Percentiles rank a stretch among this genome's conserved stretches.
phyloP scores from a whole-genome alignment of 805 yeast genomes.

The Lachancea kluyveri region DNA sequence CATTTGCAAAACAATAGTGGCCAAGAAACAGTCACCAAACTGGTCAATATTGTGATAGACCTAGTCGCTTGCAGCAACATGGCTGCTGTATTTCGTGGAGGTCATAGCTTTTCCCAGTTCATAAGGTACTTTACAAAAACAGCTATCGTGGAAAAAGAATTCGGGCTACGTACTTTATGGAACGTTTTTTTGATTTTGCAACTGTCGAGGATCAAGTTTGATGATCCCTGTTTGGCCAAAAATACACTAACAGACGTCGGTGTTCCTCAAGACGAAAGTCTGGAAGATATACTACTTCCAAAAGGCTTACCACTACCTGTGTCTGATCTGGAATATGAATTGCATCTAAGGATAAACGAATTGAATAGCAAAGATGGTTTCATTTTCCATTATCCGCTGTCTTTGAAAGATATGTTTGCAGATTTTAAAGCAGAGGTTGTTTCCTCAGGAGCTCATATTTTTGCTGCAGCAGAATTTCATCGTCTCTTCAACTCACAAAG shows the following conservation, averaged over 20 bases:
- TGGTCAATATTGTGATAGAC: slow-evolving; percentile 1
- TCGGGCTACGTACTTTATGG: not conserved
- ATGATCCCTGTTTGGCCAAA: too few relatives aligned
- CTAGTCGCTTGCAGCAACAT: slow-evolving; percentile 1
- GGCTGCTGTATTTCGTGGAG: not conserved
- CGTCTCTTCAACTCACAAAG: too few relatives aligned
- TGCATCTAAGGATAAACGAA: not conserved
- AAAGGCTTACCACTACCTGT: not conserved
- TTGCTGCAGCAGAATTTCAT: not conserved
- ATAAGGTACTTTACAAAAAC: not conserved
- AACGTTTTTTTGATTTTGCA: not conserved
- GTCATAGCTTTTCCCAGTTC: slow-evolving; percentile 1
- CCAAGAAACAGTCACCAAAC: not conserved
- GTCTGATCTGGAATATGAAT: not conserved
- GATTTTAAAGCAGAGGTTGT: not conserved
- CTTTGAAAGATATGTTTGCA: not conserved
- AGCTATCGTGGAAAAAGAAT: not conserved
- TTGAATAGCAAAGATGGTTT: too few relatives aligned
- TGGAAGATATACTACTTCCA: slow-evolving; percentile 1
- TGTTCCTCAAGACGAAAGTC: too few relatives aligned
- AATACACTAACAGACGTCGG: too few relatives aligned
- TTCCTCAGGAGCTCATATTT: not conserved
- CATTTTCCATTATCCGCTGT: not conserved
- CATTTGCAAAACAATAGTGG: not conserved
- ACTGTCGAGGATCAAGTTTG: not conserved